Percentiles rank a stretch among this genome's conserved stretches.
Conservation (phyloP, 345 rosid genomes). For the rapeseed (Brassica napus) region DNA sequence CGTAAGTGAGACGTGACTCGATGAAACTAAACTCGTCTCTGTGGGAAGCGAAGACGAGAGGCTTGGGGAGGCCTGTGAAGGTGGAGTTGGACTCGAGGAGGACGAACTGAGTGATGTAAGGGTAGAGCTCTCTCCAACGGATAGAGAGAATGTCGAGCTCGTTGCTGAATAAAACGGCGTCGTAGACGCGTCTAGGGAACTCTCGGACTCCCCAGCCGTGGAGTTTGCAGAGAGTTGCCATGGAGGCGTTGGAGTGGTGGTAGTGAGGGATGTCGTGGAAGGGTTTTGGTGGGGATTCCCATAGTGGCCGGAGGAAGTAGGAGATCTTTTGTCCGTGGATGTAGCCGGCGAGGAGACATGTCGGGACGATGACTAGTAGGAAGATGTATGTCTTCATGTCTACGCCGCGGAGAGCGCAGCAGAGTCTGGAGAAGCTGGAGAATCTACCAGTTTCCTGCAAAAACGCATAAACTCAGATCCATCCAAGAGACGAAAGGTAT, state of each 20-base stretch:
- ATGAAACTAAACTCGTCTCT: constrained; percentile 67
- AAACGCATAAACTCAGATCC: constrained; percentile 25
- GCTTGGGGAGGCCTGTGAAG: constrained; percentile 71
- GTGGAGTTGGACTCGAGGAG: constrained; percentile 85
- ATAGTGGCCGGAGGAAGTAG: constrained; percentile 74
- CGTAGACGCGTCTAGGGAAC: constrained; percentile 79
- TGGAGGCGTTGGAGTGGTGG: constrained; percentile 73
- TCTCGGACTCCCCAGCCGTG: constrained; percentile 89
- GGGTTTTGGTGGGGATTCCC: constrained; percentile 84
- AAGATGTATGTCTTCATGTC: constrained; percentile 76
- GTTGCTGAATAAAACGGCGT: constrained; percentile 83
- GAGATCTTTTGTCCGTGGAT: constrained; percentile 87
- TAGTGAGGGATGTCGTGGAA: constrained; percentile 86
- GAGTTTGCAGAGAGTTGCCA: constrained; percentile 80
- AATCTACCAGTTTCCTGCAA: constrained; percentile 76
- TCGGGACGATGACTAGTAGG: constrained; percentile 66
- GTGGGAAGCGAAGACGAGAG: constrained; percentile 59
- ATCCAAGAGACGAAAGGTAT: not conserved
- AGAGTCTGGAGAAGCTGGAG: constrained; percentile 80
- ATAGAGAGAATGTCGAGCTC: constrained; percentile 75
- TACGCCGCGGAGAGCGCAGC: constrained; percentile 87
- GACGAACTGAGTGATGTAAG: constrained; percentile 74
- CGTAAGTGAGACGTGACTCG: constrained; percentile 78
- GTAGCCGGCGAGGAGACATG: constrained; percentile 56
- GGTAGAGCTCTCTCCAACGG: constrained; percentile 78